These are phyloP conservation scores for Carallia brachiata DNA, from an alignment of 345 rosid genomes.

Conservation along the genomic window DNA sequence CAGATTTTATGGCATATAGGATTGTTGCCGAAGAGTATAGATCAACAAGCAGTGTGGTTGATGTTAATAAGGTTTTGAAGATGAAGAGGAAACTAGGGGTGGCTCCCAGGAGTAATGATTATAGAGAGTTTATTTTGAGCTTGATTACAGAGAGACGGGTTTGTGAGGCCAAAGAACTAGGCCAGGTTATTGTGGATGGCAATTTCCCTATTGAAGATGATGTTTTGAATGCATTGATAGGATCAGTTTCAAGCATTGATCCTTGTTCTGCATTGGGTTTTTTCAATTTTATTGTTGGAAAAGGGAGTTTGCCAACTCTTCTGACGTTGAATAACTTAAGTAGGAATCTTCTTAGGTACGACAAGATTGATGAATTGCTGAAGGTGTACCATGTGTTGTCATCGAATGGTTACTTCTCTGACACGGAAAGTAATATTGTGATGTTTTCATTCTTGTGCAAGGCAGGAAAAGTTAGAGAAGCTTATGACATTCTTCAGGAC, in stretches of 20 bases:
- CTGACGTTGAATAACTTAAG: slow-evolving; percentile 63
- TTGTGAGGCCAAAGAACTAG: slow-evolving; percentile 64
- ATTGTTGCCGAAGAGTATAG: slow-evolving; percentile 72
- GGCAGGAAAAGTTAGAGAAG: slow-evolving; percentile 72
- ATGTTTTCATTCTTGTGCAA: slow-evolving; percentile 67
- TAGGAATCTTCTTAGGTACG: slow-evolving; percentile 61
- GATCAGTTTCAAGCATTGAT: slow-evolving; percentile 67
- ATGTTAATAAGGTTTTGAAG: slow-evolving; percentile 61
- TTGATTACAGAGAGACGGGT: slow-evolving; percentile 56
- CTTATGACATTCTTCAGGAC: slow-evolving; percentile 67
- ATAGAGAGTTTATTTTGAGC: slow-evolving; percentile 56
- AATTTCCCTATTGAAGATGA: slow-evolving; percentile 71
- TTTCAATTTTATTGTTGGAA: slow-evolving; percentile 47
- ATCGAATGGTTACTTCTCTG: slow-evolving; percentile 48
- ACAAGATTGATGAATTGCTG: slow-evolving; percentile 49
- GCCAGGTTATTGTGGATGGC: slow-evolving; percentile 64
- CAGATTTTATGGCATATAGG: slow-evolving; percentile 90
- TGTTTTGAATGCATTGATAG: slow-evolving; percentile 62
- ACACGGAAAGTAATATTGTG: slow-evolving; percentile 51
- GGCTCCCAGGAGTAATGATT: slow-evolving; percentile 76
- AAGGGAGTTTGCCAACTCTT: slow-evolving; percentile 54
- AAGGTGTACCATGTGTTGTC: slow-evolving; percentile 51
- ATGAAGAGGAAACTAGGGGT: slow-evolving; percentile 92
- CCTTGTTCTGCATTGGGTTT: slow-evolving; percentile 56
- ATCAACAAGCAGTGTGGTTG: slow-evolving; percentile 43